Base-by-base conservation (phyloP, 2,329 filamentous ascomycete genomes). In the Fusarium oxysporum region DNA sequence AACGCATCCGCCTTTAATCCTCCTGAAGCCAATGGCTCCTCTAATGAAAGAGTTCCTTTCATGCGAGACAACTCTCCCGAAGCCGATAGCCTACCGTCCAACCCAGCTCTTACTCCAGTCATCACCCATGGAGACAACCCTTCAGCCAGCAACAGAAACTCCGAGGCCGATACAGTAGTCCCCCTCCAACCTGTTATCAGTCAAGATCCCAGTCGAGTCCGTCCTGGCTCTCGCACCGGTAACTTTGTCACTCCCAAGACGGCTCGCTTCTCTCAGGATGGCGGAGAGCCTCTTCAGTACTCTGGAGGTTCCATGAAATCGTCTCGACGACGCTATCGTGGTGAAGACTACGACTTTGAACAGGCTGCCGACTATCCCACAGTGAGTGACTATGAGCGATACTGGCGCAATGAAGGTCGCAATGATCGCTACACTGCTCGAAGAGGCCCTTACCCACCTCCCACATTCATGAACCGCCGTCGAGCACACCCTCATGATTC, bases 291-390 rank as follows among this genome's bases (percentile, higher is more conserved):
- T 30, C 50, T 77, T n/a, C 70, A 78, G 32, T 65, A 62, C 16
- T 74, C 73, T 5, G 63, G 63, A 21, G 72, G 66, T 10, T 77
- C 76, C 33, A 47, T 76, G 25, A 71, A 70, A 37, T 77, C 76
- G 4, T 59, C 70, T 44, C 64, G 74, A 25, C 65, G 68, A 41
- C 77, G 77, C 19, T 69, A 69, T 59, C 64, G 64, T 28, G 38
- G 74, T 12, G 75, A 77, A 13, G 77, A 79, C 19, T 74, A 65
- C 56, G 77, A 79, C 47, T 72, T 70, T 47, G 77, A 79, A 3
- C 62, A 67, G 25, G 60, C 58, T 19, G 64, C 71, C 43, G 73
- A 78, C 25, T 68, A 76, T 21, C 71, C 70, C 47, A 59, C 67
- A 8, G 41, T 71, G 43, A 60, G 65, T 12, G 77, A 78, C 51